phyloP scores from a whole-genome alignment of 2,329 filamentous ascomycete genomes.

The Fusarium brachygibbosum region DNA sequence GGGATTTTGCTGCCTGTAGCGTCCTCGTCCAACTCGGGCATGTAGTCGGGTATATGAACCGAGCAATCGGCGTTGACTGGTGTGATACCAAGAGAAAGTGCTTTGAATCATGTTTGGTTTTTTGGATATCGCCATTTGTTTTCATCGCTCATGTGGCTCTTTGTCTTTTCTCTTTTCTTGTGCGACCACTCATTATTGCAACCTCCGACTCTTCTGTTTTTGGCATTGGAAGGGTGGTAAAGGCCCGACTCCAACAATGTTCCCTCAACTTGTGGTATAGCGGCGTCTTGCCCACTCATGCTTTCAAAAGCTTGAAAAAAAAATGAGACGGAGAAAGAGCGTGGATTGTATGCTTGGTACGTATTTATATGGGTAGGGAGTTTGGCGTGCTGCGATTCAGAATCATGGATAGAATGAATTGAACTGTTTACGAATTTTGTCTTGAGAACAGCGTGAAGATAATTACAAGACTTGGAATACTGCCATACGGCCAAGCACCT shows the following conservation, averaged over 20 bases:
- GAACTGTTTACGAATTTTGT: slow-evolving; percentile 7
- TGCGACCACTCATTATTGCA: slow-evolving; percentile 38
- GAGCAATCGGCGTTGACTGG: not conserved
- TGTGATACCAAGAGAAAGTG: slow-evolving; percentile 16
- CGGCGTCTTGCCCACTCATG: slow-evolving; percentile 5
- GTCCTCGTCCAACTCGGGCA: slow-evolving; percentile 2
- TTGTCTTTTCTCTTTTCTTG: slow-evolving; percentile 31
- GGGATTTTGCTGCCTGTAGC: slow-evolving; percentile 2
- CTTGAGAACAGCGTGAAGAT: not conserved
- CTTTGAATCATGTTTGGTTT: slow-evolving; percentile 29
- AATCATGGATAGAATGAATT: slow-evolving; percentile 46
- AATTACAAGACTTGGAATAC: not conserved
- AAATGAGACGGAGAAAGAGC: slow-evolving; percentile 23
- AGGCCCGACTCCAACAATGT: slow-evolving; percentile 4
- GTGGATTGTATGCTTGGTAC: slow-evolving; percentile 36
- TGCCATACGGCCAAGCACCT: not conserved
- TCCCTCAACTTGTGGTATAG: slow-evolving; percentile 1
- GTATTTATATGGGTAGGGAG: slow-evolving; percentile 45
- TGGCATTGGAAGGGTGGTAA: slow-evolving; percentile 19
- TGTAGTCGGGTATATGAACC: slow-evolving; percentile 12
- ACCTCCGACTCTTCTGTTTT: slow-evolving; percentile 19
- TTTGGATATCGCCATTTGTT: slow-evolving; percentile 23
- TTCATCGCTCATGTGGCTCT: slow-evolving; percentile 16
- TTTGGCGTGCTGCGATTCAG: slow-evolving; percentile 42
- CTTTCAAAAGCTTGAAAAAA: slow-evolving; percentile 18